phyloP scores from a whole-genome alignment of 2,329 filamentous ascomycete species.

The Sporothrix phasma region DNA sequence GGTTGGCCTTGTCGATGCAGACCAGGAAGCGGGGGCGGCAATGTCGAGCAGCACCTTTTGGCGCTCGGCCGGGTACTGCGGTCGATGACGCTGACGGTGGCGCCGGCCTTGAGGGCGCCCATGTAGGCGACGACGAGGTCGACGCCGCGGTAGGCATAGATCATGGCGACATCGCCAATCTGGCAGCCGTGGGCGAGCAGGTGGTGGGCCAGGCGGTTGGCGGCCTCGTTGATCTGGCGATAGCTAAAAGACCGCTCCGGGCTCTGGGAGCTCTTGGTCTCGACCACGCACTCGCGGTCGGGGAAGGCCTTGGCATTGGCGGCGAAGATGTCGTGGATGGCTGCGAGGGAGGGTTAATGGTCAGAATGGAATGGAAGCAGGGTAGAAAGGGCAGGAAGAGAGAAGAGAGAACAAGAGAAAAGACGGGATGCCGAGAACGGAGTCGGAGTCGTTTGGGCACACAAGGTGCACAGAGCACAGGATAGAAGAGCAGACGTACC shows the following conservation, averaged over 20 bases:
- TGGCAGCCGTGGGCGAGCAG: conserved; percentile 62
- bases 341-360: too few species aligned
- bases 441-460: neutral
- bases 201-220: conserved; percentile 71
- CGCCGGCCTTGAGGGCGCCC: conserved; percentile 54
- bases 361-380: too few species aligned
- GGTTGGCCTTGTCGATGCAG: conserved; percentile 60
- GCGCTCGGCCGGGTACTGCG: conserved; percentile 68
- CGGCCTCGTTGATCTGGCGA: conserved; percentile 73
- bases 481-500: conserved; percentile 6
- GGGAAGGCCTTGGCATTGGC: conserved; percentile 59
- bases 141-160: conserved; percentile 75
- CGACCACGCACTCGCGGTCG: conserved; percentile 42
- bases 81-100: conserved; percentile 60
- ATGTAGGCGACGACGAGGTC: conserved; percentile 60
- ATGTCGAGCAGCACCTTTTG: conserved; percentile 80
- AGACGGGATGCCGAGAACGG: neutral
- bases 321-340: conserved; percentile 62
- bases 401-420: neutral
- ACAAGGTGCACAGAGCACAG: neutral
- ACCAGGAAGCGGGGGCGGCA: conserved; percentile 64
- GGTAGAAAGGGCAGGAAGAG: too few species aligned
- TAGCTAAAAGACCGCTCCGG: conserved; percentile 68
- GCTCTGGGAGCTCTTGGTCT: conserved; percentile 37
- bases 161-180: conserved; percentile 85